Conservation (phyloP, 1,284 basidiomycete genomes). For the Ustilago esculenta region DNA sequence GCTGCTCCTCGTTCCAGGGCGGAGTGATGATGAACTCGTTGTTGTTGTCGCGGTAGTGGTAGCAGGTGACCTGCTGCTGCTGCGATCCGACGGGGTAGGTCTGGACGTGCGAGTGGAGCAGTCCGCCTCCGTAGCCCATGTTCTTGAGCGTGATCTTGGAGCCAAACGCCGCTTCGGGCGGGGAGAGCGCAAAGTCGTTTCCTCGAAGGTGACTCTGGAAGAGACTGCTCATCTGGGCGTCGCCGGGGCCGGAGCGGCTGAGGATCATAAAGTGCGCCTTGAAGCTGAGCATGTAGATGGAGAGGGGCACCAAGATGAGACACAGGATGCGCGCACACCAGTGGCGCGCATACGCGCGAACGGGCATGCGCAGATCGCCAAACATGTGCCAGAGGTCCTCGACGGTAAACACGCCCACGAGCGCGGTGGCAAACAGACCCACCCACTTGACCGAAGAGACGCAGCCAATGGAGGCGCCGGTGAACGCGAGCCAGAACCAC, state of each 20-base stretch:
- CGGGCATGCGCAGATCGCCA: slow-evolving; percentile 90
- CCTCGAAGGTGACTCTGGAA: slow-evolving; percentile 97
- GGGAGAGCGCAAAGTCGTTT: slow-evolving; percentile 81
- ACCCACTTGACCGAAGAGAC: slow-evolving; percentile 98
- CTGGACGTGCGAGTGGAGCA: slow-evolving; percentile 95
- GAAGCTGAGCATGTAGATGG: slow-evolving; percentile 93
- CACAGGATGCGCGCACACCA: slow-evolving; percentile 88
- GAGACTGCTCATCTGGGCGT: slow-evolving; percentile 96
- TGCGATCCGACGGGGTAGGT: slow-evolving; percentile 89
- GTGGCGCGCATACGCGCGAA: slow-evolving; percentile 84
- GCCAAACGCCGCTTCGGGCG: slow-evolving; percentile 82
- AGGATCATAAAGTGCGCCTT: slow-evolving; percentile 95
- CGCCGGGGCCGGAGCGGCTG: slow-evolving; percentile 92
- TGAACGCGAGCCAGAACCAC: slow-evolving; percentile 94
- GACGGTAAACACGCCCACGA: slow-evolving; percentile 94
- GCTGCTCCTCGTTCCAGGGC: slow-evolving; percentile 74
- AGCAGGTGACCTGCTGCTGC: slow-evolving; percentile 98
- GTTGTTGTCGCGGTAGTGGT: slow-evolving; percentile 98
- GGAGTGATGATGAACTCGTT: slow-evolving; percentile 90
- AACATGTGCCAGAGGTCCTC: slow-evolving; percentile 99
- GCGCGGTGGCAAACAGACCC: slow-evolving; percentile 90
- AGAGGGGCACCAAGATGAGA: slow-evolving; percentile 86
- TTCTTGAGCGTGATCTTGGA: slow-evolving; percentile 95
- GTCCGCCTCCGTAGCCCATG: slow-evolving; percentile 95
- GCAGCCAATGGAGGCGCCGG: slow-evolving; percentile 90